Base-by-base conservation (phyloP, 352 stramenopile species). In the Phytophthora europaea region DNA sequence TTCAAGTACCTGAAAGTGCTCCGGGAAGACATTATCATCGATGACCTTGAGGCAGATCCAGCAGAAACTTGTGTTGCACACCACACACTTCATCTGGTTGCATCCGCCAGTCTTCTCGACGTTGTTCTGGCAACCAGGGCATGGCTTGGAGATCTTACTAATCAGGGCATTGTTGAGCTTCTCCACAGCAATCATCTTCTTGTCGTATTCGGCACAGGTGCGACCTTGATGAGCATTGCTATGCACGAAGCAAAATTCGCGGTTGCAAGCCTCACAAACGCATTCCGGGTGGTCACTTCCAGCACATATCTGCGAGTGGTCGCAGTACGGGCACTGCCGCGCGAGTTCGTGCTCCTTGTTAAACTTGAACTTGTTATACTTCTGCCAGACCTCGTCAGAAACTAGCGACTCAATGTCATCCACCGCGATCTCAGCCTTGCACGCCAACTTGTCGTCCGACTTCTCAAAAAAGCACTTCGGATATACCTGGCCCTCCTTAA, bases 51-150 rank as follows among this genome's bases (percentile, higher is more conserved):
- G 75, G 31, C 94, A 98, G 28, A 97, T 87, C 91, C 92, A 98
- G 73, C 94, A 98, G 72, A 98, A 98, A 65, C 88, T 88, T 31
- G 81, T 91, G 20, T 70, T 79, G 72, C 92, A 98, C 28, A 88
- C 85, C 15, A 87, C 78, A 59, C 92, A 97, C 65, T 93, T 95
- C 77, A 98, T 97, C 70, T 98, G 92, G 67, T 98, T 98, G 71
- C 94, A 98, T 1, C 92, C 92, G 72, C 88, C 88, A 43, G 88
- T 94, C 67, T 98, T 98, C 55, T 97, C 92, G 15, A 98, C 91
- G 40, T 92, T 84, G 61, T 89, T 96, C 48, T 94, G 85, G 79
- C 94, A 98, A 4, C 80, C 85, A 31, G 94, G 94, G 75, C 94
- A 98, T 7, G 81, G 88, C 65, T 96, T 97, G 5, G 90, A 88